Conservation (phyloP, 1,284 basidiomycete species). For the Phylloporus sp. region DNA sequence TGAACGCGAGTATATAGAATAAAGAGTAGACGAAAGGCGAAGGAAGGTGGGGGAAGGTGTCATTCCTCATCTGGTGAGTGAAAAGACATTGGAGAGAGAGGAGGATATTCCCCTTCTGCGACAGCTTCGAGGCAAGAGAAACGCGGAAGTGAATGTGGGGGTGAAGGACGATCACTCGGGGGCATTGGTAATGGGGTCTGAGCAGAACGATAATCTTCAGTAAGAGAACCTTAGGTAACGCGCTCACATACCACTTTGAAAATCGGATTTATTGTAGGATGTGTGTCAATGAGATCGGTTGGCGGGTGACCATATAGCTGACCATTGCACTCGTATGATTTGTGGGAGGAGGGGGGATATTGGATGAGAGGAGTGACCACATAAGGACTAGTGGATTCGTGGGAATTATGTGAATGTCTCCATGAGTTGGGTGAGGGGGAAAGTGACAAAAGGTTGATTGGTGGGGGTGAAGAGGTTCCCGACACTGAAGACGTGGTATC, state of each 20-base stretch:
- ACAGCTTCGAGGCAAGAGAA: slow-evolving; percentile 83
- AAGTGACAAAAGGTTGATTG: slow-evolving; percentile 75
- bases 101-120: slow-evolving; percentile 74
- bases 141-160: slow-evolving; percentile 69
- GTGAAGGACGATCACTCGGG: slow-evolving; percentile 48
- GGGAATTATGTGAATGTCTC: slow-evolving; percentile 59
- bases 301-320: slow-evolving; percentile 53
- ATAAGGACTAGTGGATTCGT: slow-evolving; percentile 45
- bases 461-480: slow-evolving; percentile 74
- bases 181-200: slow-evolving; percentile 64
- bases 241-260: slow-evolving; percentile 84
- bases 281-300: slow-evolving; percentile 63
- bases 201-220: slow-evolving; percentile 30
- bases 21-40: slow-evolving; percentile 39
- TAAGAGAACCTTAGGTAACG: slow-evolving; percentile 40
- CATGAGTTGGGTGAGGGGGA: slow-evolving; percentile 64
- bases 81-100: slow-evolving; percentile 77
- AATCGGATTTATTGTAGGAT: slow-evolving; percentile 84
- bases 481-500: slow-evolving; percentile 65
- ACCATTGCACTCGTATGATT: slow-evolving; percentile 48
- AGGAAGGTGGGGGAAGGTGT: slow-evolving; percentile 34
- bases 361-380: slow-evolving; percentile 44
- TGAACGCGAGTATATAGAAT: slow-evolving; percentile 36
- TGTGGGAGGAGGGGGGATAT: slow-evolving; percentile 49
- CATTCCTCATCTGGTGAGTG: slow-evolving; percentile 58